These are phyloP conservation scores for Xerocomellus amylosporus DNA, from an alignment of 768 basidiomycete species.

Conservation along the genomic window DNA sequence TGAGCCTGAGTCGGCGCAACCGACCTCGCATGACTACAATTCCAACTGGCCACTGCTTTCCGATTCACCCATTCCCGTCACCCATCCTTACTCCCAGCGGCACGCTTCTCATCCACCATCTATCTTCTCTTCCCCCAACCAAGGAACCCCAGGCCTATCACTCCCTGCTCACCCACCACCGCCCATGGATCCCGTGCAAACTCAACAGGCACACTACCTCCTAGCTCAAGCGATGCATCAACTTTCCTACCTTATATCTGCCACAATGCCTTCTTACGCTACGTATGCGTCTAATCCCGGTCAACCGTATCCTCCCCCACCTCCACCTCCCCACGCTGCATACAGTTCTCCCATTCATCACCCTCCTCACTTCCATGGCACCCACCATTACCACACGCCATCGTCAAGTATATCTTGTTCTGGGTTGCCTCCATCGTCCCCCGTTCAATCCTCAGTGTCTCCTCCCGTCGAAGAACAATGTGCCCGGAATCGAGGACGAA, in stretches of 20 bases:
- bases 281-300: slow-evolving; percentile 17
- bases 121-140: slow-evolving; percentile 17
- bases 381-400: slow-evolving; percentile 18
- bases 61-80: slow-evolving; percentile 20
- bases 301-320: slow-evolving; percentile 11
- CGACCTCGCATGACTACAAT: background rate
- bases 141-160: slow-evolving; percentile 16
- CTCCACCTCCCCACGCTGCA: slow-evolving; percentile 4
- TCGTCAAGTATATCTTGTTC: slow-evolving; percentile 47
- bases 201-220: slow-evolving; percentile 38
- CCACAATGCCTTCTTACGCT: slow-evolving; percentile 27
- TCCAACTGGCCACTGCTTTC: slow-evolving; percentile 5
- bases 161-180: slow-evolving; percentile 30
- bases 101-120: slow-evolving; percentile 16
- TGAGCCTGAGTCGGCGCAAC: slow-evolving; percentile 6
- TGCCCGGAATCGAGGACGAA: slow-evolving; percentile 42
- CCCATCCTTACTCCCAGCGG: slow-evolving; percentile 20
- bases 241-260: slow-evolving; percentile 38
- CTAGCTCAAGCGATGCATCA: slow-evolving; percentile 42
- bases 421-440: slow-evolving; percentile 53
- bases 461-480: slow-evolving; percentile 34
- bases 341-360: slow-evolving; percentile 12
- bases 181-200: slow-evolving; percentile 27
- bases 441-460: slow-evolving; percentile 40
- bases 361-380: slow-evolving; percentile 16